Evolutionary conservation across 768 basidiomycete species (phyloP).

Genomic region (Gyrodon lividus): DNA sequence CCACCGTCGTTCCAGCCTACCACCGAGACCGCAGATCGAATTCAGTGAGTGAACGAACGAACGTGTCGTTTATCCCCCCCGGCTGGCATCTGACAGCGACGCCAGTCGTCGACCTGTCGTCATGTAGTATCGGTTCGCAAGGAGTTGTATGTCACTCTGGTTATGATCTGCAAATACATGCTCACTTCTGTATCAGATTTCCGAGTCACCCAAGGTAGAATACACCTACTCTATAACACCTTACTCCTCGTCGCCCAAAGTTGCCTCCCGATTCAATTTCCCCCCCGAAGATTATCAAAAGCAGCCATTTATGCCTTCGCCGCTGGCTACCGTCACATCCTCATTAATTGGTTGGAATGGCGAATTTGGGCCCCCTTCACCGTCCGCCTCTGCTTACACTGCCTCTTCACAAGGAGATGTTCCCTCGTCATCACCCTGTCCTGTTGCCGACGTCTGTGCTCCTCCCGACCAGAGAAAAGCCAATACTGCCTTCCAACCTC

Average conservation of each 20-base stretch:
- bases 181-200: constrained; percentile 1
- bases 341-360: constrained; percentile 44
- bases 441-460: neutral
- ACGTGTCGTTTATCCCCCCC: neutral
- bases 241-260: constrained; percentile 2
- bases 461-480: neutral
- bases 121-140: neutral
- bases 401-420: neutral
- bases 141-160: constrained; percentile 9
- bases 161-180: neutral
- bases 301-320: constrained; percentile 20
- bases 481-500: neutral
- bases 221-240: constrained; percentile 1
- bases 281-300: neutral
- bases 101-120: neutral
- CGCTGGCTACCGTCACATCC: constrained; percentile 34
- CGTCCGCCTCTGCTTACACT: constrained; percentile 2
- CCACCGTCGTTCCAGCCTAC: neutral
- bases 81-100: neutral
- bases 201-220: neutral
- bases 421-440: constrained; percentile 1
- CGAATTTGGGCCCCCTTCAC: constrained; percentile 17
- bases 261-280: neutral
- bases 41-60: constrained; percentile 1
- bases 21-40: constrained; percentile 1